A percentile compares a stretch with the other conserved stretches of the same genome.
These are phyloP conservation scores for Stagonosporopsis cucurbitacearum DNA, from an alignment of 2,329 filamentous ascomycete species.

Conservation along the genomic window DNA sequence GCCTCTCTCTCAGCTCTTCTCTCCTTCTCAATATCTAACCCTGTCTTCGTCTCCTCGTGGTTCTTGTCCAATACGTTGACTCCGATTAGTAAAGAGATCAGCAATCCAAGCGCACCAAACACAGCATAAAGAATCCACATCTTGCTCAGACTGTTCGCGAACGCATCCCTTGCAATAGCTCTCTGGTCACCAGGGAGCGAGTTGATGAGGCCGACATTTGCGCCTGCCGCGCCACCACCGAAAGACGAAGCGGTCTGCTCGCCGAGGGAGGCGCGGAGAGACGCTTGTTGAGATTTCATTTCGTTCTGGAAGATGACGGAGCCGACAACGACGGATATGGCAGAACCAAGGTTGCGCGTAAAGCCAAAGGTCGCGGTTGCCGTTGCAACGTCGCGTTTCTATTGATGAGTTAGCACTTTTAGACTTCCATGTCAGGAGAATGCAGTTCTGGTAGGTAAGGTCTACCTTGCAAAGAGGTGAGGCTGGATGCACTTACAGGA, in stretches of 20 bases:
- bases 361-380: constrained; percentile 72
- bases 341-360: constrained; percentile 71
- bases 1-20: constrained; percentile 47
- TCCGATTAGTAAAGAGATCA: constrained; percentile 50
- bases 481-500: constrained; percentile 42
- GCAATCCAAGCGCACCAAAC: constrained; percentile 50
- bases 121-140: constrained; percentile 60
- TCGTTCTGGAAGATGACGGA: constrained; percentile 81
- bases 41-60: constrained; percentile 59
- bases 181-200: constrained; percentile 57
- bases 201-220: constrained; percentile 66
- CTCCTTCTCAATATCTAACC: constrained; percentile 52
- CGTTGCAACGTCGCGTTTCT: constrained; percentile 68
- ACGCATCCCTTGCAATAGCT: constrained; percentile 50
- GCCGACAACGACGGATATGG: constrained; percentile 73
- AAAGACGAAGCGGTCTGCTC: constrained; percentile 59
- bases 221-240: constrained; percentile 65
- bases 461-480: background rate
- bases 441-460: background rate
- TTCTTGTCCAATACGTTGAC: constrained; percentile 52
- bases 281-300: constrained; percentile 64
- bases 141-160: constrained; percentile 52
- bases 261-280: constrained; percentile 60
- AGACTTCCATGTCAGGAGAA: background rate
- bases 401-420: constrained; percentile 20